Evolutionary conservation across 164 flowering plant genomes (phyloP), one percentile per base, ranked within the genome.

Genomic region (Chimonanthus praecox): DNA sequence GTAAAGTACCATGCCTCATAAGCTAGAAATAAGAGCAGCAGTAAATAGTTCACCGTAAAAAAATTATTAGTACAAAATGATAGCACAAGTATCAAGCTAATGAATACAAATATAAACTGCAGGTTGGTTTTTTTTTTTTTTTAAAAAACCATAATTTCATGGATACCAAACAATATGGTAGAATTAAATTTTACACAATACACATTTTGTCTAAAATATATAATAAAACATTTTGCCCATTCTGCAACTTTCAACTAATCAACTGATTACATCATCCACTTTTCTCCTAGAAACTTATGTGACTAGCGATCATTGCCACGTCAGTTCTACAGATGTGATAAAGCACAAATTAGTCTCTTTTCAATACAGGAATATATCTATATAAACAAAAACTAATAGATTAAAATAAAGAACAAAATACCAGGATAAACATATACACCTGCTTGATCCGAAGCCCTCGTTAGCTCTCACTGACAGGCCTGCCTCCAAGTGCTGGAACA

Each of bases 401-500:
- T 2, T 6, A 21, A 9, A 33, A 47, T 45, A 63, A 16, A 48
- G 33, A 68, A 18, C 4, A 18, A 15, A 13, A 15, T 18, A 68
- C 58, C 49, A 45, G 47, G 70, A n/a, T 15, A 48, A 49, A 15
- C 49, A 47, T 10, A 21, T 5, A 47, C 33, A 94, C 98, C 97
- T 88, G 80, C 82, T 90, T 47, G 94, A 82, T 69, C 85, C 91
- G 78, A 89, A 87, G 33, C 87, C 94, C 76, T 85, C 76, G 61
- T 89, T 86, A 67, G 73, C 85, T 82, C 86, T 87, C 20, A 91
- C 90, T 15, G 94, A 78, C 20, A 92, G 88, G n/a, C 99, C 98
- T 65, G 94, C 90, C 78, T 94, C 99, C 76, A 78, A 76, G 81
- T 88, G 93, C 99, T 94, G 92, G 72, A 73, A 79, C 66, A 43